phyloP scores from a whole-genome alignment of 148 eudicot species.

The Oxyria digyna region DNA sequence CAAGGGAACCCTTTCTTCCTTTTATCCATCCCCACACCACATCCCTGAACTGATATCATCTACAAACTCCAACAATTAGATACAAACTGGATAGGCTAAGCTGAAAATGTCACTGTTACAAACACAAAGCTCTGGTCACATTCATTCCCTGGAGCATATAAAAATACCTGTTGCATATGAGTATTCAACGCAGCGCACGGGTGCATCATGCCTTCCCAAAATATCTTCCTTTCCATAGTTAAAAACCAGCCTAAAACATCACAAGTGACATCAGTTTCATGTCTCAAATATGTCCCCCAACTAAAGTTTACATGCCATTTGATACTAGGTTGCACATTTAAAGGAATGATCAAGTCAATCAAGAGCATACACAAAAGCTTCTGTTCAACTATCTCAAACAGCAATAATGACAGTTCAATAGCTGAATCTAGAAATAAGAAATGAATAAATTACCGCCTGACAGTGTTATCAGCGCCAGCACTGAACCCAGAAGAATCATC shows the following conservation, averaged over 20 bases:
- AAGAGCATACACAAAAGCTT: neutral
- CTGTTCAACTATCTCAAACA: neutral
- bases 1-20: neutral
- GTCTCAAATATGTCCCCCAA: neutral
- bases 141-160: neutral
- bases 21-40: neutral
- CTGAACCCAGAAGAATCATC: conserved; percentile 88
- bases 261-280: neutral
- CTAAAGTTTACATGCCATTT: neutral
- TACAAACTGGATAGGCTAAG: neutral
- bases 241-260: conserved; percentile 63
- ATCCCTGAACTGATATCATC: neutral
- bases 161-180: conserved; percentile 68
- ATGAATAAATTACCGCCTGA: conserved; percentile 51
- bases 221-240: conserved; percentile 73
- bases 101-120: neutral
- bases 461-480: conserved; percentile 65
- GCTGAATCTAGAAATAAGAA: neutral
- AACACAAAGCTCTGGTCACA: neutral
- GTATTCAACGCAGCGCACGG: conserved; percentile 87
- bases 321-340: neutral
- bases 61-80: neutral
- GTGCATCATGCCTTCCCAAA: conserved; percentile 82
- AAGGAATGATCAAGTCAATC: neutral
- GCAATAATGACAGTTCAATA: neutral